These are phyloP conservation scores for Globisporangium paddicum DNA, from an alignment of 352 stramenopile species.

Conservation along the genomic window DNA sequence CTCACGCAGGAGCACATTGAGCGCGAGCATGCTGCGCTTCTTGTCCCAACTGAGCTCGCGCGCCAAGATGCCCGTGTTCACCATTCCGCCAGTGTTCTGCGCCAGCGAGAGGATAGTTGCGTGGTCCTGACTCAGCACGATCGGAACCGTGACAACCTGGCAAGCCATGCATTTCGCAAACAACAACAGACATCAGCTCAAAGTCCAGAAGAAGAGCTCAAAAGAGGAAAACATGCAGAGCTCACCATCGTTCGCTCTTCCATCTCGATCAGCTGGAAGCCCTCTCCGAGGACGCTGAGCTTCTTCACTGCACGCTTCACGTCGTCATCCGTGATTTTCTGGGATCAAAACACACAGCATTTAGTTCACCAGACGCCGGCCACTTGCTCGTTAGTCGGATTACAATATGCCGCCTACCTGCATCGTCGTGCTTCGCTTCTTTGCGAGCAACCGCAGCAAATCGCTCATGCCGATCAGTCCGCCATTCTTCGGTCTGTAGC, in stretches of 20 bases:
- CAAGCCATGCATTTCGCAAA: neutral
- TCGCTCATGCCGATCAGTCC: slow-evolving; percentile 81
- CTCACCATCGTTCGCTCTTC: slow-evolving; percentile 87
- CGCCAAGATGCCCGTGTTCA: slow-evolving; percentile 84
- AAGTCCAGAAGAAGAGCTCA: neutral
- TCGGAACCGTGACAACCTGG: slow-evolving; percentile 93
- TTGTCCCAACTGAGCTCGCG: slow-evolving; percentile 85
- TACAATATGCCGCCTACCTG: slow-evolving; percentile 24
- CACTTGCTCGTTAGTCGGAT: neutral
- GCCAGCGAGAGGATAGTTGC: slow-evolving; percentile 90
- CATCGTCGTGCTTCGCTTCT: slow-evolving; percentile 57
- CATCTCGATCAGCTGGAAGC: slow-evolving; percentile 93
- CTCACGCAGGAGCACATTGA: slow-evolving; percentile 91
- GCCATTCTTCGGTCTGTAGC: slow-evolving; percentile 75
- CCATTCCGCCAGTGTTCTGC: slow-evolving; percentile 83
- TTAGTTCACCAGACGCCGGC: no score
- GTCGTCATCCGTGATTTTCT: slow-evolving; percentile 90
- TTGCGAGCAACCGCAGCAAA: slow-evolving; percentile 60
- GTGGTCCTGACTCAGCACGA: slow-evolving; percentile 94
- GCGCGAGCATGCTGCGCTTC: slow-evolving; percentile 89
- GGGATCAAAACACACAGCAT: slow-evolving; percentile 1
- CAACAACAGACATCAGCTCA: neutral
- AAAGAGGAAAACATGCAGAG: neutral
- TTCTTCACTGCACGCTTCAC: slow-evolving; percentile 94
- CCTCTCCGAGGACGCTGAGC: slow-evolving; percentile 91